phyloP scores from a whole-genome alignment of 768 basidiomycete species.

The Clitopilus passeckerianus region DNA sequence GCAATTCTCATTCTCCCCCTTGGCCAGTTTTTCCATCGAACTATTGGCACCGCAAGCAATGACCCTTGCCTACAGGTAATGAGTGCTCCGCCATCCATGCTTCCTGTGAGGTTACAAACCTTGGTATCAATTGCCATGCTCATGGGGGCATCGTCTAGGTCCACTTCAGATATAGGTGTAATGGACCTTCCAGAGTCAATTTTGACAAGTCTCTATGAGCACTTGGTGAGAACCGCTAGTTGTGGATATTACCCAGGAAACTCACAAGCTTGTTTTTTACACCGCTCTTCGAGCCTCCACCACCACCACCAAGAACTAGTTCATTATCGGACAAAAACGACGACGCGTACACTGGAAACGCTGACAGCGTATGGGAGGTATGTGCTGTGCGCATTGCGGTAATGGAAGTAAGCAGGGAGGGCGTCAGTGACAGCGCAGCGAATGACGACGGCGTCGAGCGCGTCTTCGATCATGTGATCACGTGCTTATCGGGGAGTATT shows the following conservation, averaged over 20 bases:
- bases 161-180: slow-evolving; percentile 58
- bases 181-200: slow-evolving; percentile 50
- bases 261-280: slow-evolving; percentile 93
- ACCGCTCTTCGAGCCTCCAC: slow-evolving; percentile 80
- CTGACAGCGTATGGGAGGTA: slow-evolving; percentile 65
- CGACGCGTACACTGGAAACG: slow-evolving; percentile 87
- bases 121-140: slow-evolving; percentile 72
- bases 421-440: slow-evolving; percentile 7
- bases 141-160: slow-evolving; percentile 94
- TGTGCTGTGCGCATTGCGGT: slow-evolving; percentile 74
- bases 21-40: slow-evolving; percentile 50
- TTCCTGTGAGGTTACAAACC: slow-evolving; percentile 28
- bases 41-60: slow-evolving; percentile 90
- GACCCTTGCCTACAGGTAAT: slow-evolving; percentile 31
- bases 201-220: slow-evolving; percentile 60
- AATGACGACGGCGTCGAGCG: background rate
- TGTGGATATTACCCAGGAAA: slow-evolving; percentile 2
- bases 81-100: background rate
- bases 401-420: slow-evolving; percentile 3
- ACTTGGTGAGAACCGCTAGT: slow-evolving; percentile 3
- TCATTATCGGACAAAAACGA: slow-evolving; percentile 70
- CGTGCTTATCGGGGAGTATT: slow-evolving; percentile 6
- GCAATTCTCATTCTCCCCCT: slow-evolving; percentile 80
- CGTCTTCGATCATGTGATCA: slow-evolving; percentile 3
- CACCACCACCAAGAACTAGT: slow-evolving; percentile 86